Base-by-base conservation (phyloP, 768 basidiomycete genomes). In the Lepiota venenata region DNA sequence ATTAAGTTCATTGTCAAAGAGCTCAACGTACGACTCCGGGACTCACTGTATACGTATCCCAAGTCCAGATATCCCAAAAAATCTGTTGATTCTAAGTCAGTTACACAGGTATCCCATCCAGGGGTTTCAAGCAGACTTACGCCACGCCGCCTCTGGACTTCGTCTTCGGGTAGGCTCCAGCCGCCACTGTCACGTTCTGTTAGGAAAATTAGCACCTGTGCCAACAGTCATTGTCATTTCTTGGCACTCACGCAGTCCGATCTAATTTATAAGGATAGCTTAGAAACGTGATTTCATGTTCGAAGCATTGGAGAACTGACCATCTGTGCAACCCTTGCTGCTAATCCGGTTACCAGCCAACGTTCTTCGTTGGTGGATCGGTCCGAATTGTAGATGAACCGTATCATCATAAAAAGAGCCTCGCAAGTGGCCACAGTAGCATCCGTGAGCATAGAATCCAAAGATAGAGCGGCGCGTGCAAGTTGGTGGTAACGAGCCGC, bases 41-140 rank as follows among this genome's bases (percentile, higher is more conserved):
- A 69, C 73, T 52, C 56, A 76, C 79, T 50, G 72, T 70, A 76
- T 79, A 82, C 7, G 71, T 66, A 60, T 82, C 79, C 68, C 73
- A 78, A 15, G 71, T 68, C 59, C 71, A 78, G 8, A 81, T 63
- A 52, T 82, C 80, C 81, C 81, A 82, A 61, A 81, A 82, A 37
- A 81, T 60, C 71, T 72, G 52, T 25, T 22, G 21, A 20, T 25
- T 37, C n/a, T 39, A 36, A 39, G 16, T 59, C 10, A 54, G 37
- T 52, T 42, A 50, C 36, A 18, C 11, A 12, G n/a, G 14, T 18
- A 10, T 16, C 18, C 1, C 16, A 40, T 11, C 36, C 5, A 46
- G 36, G 11, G 21, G 27, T 11, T 39, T 37, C 27, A 32, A 35
- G 56, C 58, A 37, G 16, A 65, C 61, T 50, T n/a, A 67, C 69